Evolutionary conservation across 441 rosid genomes (phyloP).

Genomic region (Brassica balearica): DNA sequence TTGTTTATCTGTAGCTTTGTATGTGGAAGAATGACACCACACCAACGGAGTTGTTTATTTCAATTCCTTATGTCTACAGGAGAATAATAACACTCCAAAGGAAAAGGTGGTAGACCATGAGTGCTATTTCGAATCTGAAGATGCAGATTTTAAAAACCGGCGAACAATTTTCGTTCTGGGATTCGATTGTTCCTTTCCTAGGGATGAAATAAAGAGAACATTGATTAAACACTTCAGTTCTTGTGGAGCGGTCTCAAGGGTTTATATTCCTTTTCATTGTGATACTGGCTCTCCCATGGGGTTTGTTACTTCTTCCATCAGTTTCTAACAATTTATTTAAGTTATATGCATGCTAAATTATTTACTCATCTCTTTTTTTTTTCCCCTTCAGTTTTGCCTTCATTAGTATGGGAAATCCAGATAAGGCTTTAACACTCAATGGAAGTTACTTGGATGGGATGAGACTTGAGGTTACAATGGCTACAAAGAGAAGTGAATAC

Average conservation of each 20-base stretch:
- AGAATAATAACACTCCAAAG: neutral
- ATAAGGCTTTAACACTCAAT: neutral
- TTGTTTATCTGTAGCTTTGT: neutral
- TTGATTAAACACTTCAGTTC: conserved; percentile 57
- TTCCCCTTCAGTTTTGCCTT: conserved; percentile 7
- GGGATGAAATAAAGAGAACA: conserved; percentile 54
- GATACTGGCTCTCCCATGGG: conserved; percentile 30
- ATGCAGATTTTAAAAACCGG: neutral
- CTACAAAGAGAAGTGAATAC: neutral
- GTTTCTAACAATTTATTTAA: neutral
- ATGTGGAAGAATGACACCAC: neutral
- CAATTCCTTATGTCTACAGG: neutral
- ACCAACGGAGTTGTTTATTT: neutral
- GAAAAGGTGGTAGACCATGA: neutral
- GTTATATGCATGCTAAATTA: neutral
- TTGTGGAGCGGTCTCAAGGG: conserved; percentile 61
- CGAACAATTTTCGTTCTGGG: conserved; percentile 59
- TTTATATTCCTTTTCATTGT: conserved; percentile 60
- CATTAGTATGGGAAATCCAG: neutral
- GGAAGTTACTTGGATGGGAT: conserved; percentile 4
- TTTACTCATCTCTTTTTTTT: neutral
- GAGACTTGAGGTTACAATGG: conserved; percentile 7
- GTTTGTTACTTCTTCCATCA: neutral
- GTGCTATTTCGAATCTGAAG: conserved; percentile 10
- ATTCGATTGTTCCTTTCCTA: conserved; percentile 51